These are phyloP conservation scores for Paramecium tetraurelia DNA, from an alignment of 73 alveolate genomes.

Conservation along the genomic window DNA sequence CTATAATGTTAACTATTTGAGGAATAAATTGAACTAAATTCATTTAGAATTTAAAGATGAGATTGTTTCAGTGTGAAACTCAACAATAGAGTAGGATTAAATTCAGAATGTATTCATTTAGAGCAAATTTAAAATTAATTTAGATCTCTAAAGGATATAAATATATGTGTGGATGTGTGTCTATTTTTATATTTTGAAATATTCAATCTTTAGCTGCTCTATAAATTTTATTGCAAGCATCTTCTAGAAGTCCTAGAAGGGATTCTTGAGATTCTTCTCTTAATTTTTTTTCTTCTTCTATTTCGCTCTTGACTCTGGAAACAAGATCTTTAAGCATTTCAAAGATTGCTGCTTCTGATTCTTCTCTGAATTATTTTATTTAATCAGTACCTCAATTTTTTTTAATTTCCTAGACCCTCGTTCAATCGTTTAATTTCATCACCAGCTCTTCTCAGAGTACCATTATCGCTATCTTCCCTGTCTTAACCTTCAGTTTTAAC, in stretches of 20 bases:
- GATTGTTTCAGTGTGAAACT: background rate
- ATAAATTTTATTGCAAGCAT: constrained; percentile 87
- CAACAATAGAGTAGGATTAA: background rate
- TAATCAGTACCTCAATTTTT: constrained; percentile 29
- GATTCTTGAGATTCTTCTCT: constrained; percentile 95
- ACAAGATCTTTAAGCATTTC: constrained; percentile 90
- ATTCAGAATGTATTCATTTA: background rate
- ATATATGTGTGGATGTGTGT: background rate
- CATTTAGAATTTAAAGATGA: background rate
- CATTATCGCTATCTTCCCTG: constrained; percentile 55
- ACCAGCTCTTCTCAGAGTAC: constrained; percentile 61
- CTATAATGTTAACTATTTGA: no score
- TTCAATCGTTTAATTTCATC: constrained; percentile 60
- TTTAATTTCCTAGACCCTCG: constrained; percentile 47
- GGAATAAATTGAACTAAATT: background rate
- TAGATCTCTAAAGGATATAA: background rate
- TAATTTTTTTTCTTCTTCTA: constrained; percentile 90
- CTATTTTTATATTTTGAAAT: background rate
- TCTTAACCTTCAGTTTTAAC: constrained; percentile 60
- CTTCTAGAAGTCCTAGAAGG: constrained; percentile 90
- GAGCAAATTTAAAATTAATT: background rate
- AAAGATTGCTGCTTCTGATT: constrained; percentile 90
- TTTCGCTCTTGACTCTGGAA: constrained; percentile 85
- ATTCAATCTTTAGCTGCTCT: constrained; percentile 60
- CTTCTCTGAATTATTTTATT: constrained; percentile 73